Conservation (phyloP, 2,329 filamentous ascomycete species). For the Exophiala dermatitidis region DNA sequence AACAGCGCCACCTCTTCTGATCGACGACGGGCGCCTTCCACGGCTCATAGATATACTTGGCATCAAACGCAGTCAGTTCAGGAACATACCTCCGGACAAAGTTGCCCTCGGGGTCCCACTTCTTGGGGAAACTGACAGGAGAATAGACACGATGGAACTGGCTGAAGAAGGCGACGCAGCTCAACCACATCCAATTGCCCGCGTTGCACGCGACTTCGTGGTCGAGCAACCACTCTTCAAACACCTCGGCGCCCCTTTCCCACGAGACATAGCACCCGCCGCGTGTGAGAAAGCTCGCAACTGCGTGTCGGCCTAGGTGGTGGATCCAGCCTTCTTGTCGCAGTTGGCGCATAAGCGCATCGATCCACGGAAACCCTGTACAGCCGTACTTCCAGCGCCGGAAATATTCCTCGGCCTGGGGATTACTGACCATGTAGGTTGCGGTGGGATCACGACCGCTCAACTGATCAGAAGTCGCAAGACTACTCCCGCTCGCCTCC, state of each 20-base stretch:
- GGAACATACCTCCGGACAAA: slow-evolving; percentile 62
- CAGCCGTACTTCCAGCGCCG: slow-evolving; percentile 60
- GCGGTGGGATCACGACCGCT: slow-evolving; percentile 43
- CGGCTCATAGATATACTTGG: slow-evolving; percentile 71
- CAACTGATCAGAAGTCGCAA: slow-evolving; percentile 31
- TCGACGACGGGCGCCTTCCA: slow-evolving; percentile 65
- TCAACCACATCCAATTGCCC: slow-evolving; percentile 68
- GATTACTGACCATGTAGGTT: slow-evolving; percentile 57
- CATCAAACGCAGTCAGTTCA: slow-evolving; percentile 54
- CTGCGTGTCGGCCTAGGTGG: slow-evolving; percentile 67
- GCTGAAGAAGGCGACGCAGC: slow-evolving; percentile 66
- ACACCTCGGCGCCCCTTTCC: slow-evolving; percentile 72
- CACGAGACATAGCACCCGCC: slow-evolving; percentile 72
- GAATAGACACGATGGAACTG: slow-evolving; percentile 66
- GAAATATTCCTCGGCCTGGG: slow-evolving; percentile 58
- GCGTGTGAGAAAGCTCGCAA: slow-evolving; percentile 72
- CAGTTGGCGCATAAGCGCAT: slow-evolving; percentile 71
- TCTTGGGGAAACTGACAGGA: slow-evolving; percentile 64
- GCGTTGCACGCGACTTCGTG: slow-evolving; percentile 67
- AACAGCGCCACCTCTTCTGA: slow-evolving; percentile 61
- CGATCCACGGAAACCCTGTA: slow-evolving; percentile 75
- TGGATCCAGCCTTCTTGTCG: slow-evolving; percentile 69
- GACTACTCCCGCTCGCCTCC: slow-evolving; percentile 35
- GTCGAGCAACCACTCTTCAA: slow-evolving; percentile 68
- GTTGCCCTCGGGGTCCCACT: slow-evolving; percentile 63